A percentile compares a stretch with the other conserved stretches of the same genome.
These are phyloP conservation scores for Neurospora sp. DNA, from an alignment of 495 filamentous ascomycete species.

Conservation along the genomic window DNA sequence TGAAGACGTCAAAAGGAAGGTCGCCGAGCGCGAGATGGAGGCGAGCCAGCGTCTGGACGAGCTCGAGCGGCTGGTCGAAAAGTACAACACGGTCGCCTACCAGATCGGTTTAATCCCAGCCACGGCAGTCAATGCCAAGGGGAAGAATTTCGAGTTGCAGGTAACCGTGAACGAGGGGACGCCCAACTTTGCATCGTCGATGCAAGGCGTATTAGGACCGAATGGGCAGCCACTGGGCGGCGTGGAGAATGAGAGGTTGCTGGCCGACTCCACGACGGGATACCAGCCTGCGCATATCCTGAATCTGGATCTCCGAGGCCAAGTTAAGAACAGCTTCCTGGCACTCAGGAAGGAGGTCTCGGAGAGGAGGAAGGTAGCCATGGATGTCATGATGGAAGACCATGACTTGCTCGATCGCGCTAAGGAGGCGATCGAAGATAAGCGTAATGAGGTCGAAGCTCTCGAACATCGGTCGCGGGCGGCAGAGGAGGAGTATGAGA, in stretches of 20 bases:
- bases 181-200: slow-evolving; percentile 59
- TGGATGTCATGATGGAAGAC: slow-evolving; percentile 83
- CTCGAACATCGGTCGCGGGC: slow-evolving; percentile 76
- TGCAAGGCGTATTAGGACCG: background rate
- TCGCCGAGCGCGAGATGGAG: slow-evolving; percentile 74
- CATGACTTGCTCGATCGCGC: slow-evolving; percentile 86
- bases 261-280: slow-evolving; percentile 70
- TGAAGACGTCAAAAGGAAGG: slow-evolving; percentile 71
- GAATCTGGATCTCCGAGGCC: slow-evolving; percentile 72
- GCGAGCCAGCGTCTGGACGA: slow-evolving; percentile 77
- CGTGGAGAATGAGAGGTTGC: slow-evolving; percentile 50
- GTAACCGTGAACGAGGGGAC: slow-evolving; percentile 53
- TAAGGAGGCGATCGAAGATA: slow-evolving; percentile 92
- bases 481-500: slow-evolving; percentile 88
- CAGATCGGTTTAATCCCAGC: slow-evolving; percentile 82
- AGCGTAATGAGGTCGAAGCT: slow-evolving; percentile 79
- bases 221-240: slow-evolving; percentile 44
- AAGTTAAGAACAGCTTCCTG: slow-evolving; percentile 68
- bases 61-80: slow-evolving; percentile 73
- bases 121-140: slow-evolving; percentile 75
- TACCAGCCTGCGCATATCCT: slow-evolving; percentile 84
- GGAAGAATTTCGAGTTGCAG: slow-evolving; percentile 69
- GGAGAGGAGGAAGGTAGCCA: slow-evolving; percentile 66
- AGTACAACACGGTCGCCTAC: slow-evolving; percentile 89
- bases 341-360: slow-evolving; percentile 77